phyloP scores from a whole-genome alignment of 2,329 filamentous ascomycete species.

The Botryotinia calthae region DNA sequence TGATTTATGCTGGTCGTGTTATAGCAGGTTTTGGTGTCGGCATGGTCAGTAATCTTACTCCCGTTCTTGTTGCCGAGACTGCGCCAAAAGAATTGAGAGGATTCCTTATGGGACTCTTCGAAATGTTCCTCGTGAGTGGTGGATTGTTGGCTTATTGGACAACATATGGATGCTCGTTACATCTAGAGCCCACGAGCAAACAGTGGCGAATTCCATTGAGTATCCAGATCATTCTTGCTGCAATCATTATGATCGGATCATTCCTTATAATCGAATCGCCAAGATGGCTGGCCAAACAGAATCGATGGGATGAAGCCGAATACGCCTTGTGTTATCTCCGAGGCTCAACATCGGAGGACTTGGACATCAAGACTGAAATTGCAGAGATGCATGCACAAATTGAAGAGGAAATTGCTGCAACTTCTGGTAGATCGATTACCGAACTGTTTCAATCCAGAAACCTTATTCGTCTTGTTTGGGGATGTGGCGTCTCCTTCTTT shows the following conservation, averaged over 20 bases:
- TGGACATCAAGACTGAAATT: constrained; percentile 41
- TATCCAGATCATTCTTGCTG: constrained; percentile 46
- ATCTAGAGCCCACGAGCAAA: constrained; percentile 40
- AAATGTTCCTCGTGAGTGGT: constrained; percentile 47
- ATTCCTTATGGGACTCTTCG: constrained; percentile 45
- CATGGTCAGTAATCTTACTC: constrained; percentile 43
- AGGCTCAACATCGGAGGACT: constrained; percentile 41
- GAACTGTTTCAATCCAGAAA: constrained; percentile 44
- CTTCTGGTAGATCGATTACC: constrained; percentile 46
- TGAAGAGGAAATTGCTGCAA: constrained; percentile 46
- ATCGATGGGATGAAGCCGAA: constrained; percentile 61
- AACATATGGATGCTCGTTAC: constrained; percentile 44
- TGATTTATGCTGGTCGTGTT: constrained; percentile 27
- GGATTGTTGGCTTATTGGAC: constrained; percentile 40
- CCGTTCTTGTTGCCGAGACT: constrained; percentile 52
- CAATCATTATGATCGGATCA: constrained; percentile 58
- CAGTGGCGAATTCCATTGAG: constrained; percentile 54
- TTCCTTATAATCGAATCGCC: constrained; percentile 50
- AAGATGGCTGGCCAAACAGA: constrained; percentile 61
- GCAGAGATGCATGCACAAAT: constrained; percentile 47
- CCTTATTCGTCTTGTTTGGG: constrained; percentile 15
- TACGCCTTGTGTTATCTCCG: constrained; percentile 51
- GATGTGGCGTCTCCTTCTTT: constrained; percentile 17
- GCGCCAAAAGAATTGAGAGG: constrained; percentile 49
- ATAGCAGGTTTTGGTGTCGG: constrained; percentile 39